Percentiles rank a stretch among this genome's conserved stretches.
These are phyloP conservation scores for Sporothrix humicola DNA, from an alignment of 2,329 filamentous ascomycete species.

Conservation along the genomic window DNA sequence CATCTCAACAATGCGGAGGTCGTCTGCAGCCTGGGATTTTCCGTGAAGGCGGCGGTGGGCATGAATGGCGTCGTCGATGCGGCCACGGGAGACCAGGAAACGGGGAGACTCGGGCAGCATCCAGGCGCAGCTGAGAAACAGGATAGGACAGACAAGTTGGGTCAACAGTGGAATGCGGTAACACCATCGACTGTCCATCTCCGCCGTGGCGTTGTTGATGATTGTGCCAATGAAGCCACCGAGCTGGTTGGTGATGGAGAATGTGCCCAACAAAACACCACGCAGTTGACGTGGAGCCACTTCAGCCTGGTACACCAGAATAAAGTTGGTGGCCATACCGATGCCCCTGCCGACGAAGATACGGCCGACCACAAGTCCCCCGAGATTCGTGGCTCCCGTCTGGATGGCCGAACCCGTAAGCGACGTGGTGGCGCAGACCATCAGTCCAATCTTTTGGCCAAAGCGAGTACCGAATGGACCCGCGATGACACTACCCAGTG, in stretches of 20 bases:
- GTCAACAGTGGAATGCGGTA: neutral
- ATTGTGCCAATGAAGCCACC: neutral
- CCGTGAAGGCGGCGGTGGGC: neutral
- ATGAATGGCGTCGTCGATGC: neutral
- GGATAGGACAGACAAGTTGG: neutral
- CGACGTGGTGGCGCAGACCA: neutral
- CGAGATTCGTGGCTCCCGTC: neutral
- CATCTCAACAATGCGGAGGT: neutral
- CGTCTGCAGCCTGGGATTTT: neutral
- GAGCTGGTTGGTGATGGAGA: neutral
- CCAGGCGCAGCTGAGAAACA: neutral
- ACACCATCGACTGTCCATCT: neutral
- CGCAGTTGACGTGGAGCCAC: neutral
- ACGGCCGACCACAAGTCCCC: neutral
- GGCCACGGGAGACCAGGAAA: neutral
- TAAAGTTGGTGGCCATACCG: neutral
- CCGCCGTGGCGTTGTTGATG: neutral
- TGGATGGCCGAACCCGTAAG: neutral
- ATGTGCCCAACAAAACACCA: neutral
- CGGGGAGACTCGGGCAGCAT: neutral
- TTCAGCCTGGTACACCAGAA: neutral
- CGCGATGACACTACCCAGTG: neutral
- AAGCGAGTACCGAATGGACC: neutral
- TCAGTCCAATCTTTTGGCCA: neutral
- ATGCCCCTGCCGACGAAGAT: neutral